These are phyloP conservation scores for Podosphaera xanthii DNA, from an alignment of 2,329 filamentous ascomycete species.

Conservation along the genomic window DNA sequence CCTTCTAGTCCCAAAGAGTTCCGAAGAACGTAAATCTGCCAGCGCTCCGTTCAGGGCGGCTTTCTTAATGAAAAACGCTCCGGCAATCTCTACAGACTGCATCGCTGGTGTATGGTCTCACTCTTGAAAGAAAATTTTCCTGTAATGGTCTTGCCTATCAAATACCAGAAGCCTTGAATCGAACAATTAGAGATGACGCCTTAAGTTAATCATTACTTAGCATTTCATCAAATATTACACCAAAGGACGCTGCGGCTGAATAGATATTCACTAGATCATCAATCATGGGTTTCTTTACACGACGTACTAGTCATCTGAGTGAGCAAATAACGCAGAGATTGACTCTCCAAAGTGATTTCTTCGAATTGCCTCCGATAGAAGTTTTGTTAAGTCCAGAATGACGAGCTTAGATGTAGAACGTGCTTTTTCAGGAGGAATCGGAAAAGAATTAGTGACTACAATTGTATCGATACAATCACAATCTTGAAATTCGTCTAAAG, in stretches of 20 bases:
- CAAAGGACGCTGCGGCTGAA: too few species aligned
- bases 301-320: conserved; percentile 9
- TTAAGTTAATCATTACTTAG: background rate
- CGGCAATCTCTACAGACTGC: conserved; percentile 52
- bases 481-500: conserved; percentile 68
- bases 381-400: conserved; percentile 66
- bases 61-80: conserved; percentile 42
- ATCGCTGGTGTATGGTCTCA: conserved; percentile 34
- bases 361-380: conserved; percentile 79
- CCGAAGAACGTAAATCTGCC: conserved; percentile 24
- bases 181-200: background rate
- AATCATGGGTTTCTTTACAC: background rate
- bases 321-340: conserved; percentile 22
- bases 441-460: conserved; percentile 92
- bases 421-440: conserved; percentile 54
- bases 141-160: conserved; percentile 2
- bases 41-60: conserved; percentile 65
- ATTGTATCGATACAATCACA: conserved; percentile 89
- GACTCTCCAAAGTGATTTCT: conserved; percentile 92
- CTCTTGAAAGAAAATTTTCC: too few species aligned
- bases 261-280: background rate
- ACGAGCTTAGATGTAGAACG: conserved; percentile 60
- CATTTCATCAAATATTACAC: background rate
- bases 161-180: background rate
- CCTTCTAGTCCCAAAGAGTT: conserved; percentile 15